Conservation (phyloP, 306 rosid genomes). For the Abrus pulchellus region DNA sequence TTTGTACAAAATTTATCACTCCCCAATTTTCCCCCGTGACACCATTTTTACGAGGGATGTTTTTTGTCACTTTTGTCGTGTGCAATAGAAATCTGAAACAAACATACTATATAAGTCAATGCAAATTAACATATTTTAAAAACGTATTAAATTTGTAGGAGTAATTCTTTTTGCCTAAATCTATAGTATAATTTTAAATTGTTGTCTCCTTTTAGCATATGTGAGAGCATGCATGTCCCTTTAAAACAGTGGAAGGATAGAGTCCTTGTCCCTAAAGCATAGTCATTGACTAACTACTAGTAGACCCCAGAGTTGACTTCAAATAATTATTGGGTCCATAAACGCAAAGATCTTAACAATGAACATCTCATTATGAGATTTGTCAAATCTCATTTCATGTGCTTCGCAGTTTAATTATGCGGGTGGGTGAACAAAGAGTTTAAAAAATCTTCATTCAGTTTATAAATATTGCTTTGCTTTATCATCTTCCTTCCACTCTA, state of each 20-base stretch:
- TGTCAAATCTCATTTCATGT: not conserved
- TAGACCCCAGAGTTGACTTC: slow-evolving; percentile 58
- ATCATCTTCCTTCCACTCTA: not conserved
- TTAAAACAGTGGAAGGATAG: slow-evolving; percentile 46
- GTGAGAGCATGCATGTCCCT: slow-evolving; percentile 3
- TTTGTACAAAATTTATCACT: not conserved
- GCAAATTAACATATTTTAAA: not conserved
- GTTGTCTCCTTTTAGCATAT: slow-evolving; percentile 28
- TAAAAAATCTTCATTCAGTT: not conserved
- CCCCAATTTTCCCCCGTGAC: not conserved
- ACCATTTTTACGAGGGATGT: not conserved
- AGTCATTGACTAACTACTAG: slow-evolving; percentile 55
- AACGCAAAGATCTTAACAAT: slow-evolving; percentile 46
- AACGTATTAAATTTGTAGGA: not conserved
- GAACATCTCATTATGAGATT: slow-evolving; percentile 45
- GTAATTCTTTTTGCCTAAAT: not conserved
- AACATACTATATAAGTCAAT: not conserved
- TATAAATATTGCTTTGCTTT: not conserved
- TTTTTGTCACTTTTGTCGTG: not conserved
- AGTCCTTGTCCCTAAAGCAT: slow-evolving; percentile 44
- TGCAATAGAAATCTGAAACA: not conserved
- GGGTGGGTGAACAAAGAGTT: not conserved
- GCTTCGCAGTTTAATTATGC: slow-evolving; percentile 25
- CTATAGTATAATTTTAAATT: not conserved
- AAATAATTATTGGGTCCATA: slow-evolving; percentile 49